phyloP scores from a whole-genome alignment of 2,329 filamentous ascomycete species.

The Penicillium occitanis region DNA sequence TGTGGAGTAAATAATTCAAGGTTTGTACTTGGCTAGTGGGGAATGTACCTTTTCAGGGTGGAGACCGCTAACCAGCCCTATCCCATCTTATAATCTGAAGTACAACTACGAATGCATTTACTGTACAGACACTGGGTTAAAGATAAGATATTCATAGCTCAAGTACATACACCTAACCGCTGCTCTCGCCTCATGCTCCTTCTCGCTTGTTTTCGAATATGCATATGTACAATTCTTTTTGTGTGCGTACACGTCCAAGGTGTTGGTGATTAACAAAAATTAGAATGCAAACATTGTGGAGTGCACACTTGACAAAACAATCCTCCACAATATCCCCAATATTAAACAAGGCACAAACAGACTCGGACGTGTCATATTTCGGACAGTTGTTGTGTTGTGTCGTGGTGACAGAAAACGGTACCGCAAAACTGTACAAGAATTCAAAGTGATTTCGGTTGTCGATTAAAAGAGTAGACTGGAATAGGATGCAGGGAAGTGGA shows the following conservation, averaged over 20 bases:
- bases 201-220: conserved; percentile 3
- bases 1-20: conserved; percentile 6
- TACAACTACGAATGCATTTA: neutral
- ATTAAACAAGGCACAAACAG: conserved; percentile 14
- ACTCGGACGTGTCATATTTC: neutral
- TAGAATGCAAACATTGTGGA: neutral
- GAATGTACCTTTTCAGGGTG: neutral
- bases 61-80: neutral
- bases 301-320: conserved; percentile 1
- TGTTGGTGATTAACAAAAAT: conserved; percentile 1
- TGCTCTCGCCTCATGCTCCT: neutral
- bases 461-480: conserved; percentile 19
- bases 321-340: conserved; percentile 4
- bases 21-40: neutral
- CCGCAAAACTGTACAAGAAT: conserved; percentile 18
- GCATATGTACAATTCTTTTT: conserved; percentile 10
- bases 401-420: conserved; percentile 3
- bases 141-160: conserved; percentile 13
- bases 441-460: conserved; percentile 3
- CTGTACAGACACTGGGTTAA: neutral
- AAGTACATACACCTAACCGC: neutral
- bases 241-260: conserved; percentile 6
- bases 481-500: conserved; percentile 13
- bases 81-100: neutral
- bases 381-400: neutral